Conservation (phyloP, 2,329 filamentous ascomycete species). For the Cladophialophora psammophila region DNA sequence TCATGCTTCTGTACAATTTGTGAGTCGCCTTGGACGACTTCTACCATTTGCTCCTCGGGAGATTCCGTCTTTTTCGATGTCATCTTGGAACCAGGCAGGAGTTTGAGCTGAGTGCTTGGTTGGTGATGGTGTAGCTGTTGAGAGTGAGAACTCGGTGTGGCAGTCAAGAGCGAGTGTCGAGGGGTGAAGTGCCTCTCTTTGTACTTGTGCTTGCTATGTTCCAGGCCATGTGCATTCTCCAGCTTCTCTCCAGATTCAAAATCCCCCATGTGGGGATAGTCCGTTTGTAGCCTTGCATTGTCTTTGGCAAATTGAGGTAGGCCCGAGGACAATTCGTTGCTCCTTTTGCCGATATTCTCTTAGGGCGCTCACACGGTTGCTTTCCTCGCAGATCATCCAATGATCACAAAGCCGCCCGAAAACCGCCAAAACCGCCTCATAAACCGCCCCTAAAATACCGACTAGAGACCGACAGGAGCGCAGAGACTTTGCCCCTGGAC, state of each 20-base stretch:
- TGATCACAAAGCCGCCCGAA: background rate
- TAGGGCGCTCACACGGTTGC: background rate
- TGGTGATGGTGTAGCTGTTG: background rate
- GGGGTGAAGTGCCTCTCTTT: background rate
- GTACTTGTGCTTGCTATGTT: background rate
- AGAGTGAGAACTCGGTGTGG: background rate
- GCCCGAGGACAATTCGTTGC: background rate
- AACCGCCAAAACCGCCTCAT: conserved; percentile 2
- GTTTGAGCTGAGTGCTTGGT: background rate
- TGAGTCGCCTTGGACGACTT: background rate
- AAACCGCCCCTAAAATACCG: background rate
- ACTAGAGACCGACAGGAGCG: background rate
- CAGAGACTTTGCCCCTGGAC: background rate
- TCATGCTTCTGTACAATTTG: background rate
- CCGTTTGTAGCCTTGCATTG: conserved; percentile 4
- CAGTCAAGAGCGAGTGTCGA: background rate
- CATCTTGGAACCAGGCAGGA: background rate
- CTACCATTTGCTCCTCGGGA: background rate
- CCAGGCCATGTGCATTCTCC: conserved; percentile 5
- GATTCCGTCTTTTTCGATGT: background rate
- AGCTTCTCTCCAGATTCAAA: background rate
- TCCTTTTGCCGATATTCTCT: background rate
- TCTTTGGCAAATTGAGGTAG: background rate
- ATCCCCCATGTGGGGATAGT: background rate
- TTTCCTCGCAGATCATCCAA: background rate